Percentiles rank a stretch among this genome's conserved stretches.
Conservation (phyloP, 2,329 filamentous ascomycete species). For the Endocalyx cinctus region DNA sequence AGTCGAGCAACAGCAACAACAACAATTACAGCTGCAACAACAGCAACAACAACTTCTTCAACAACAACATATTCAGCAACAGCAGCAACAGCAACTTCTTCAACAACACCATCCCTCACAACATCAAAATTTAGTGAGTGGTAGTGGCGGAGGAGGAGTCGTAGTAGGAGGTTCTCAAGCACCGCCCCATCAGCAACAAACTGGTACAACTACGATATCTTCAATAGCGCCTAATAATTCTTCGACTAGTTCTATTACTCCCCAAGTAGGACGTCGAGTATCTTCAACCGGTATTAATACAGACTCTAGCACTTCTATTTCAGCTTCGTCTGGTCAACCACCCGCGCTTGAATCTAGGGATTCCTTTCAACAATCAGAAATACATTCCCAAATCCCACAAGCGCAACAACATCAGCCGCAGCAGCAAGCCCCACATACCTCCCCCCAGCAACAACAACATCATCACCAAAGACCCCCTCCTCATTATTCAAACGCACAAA, state of each 20-base stretch:
- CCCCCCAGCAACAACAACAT: conserved; percentile 8
- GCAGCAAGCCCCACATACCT: conserved; percentile 16
- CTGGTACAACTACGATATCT: conserved; percentile 8
- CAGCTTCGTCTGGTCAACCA: conserved; percentile 39
- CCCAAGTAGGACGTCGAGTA: conserved; percentile 17
- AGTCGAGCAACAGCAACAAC: conserved; percentile 38
- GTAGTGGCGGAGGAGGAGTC: conserved; percentile 18
- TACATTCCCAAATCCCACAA: conserved; percentile 26
- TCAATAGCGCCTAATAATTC: conserved; percentile 7
- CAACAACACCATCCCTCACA: conserved; percentile 26
- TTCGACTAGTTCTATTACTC: conserved; percentile 9
- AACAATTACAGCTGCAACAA: conserved; percentile 19
- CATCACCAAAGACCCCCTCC: too few species aligned
- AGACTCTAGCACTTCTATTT: conserved; percentile 31
- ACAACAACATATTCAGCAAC: conserved; percentile 12
- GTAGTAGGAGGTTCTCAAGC: too few species aligned
- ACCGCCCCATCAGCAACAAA: conserved; percentile 23
- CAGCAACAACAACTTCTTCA: conserved; percentile 18
- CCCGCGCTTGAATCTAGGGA: conserved; percentile 41
- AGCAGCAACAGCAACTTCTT: conserved; percentile 17
- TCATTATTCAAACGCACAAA: conserved; percentile 11
- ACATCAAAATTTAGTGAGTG: conserved; percentile 20
- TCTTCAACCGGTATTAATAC: conserved; percentile 18
- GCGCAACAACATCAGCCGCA: conserved; percentile 23
- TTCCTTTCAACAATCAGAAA: conserved; percentile 34